phyloP scores from a whole-genome alignment of 2,329 filamentous ascomycete genomes.

The Chaetomiaceae sp. region DNA sequence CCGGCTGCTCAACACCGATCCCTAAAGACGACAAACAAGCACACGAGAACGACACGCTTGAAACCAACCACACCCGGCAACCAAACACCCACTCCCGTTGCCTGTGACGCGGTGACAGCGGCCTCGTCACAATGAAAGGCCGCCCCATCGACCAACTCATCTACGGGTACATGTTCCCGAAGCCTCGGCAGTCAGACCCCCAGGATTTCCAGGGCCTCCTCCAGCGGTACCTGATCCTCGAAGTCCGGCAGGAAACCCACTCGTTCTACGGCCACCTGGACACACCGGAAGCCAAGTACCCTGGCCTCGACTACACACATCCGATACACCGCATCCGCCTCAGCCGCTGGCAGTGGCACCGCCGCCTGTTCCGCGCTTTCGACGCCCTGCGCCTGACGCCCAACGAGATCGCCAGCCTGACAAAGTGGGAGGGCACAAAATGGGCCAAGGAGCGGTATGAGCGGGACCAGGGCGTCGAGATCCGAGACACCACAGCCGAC shows the following conservation, averaged over 20 bases:
- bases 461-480: constrained; percentile 64
- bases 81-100: neutral
- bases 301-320: constrained; percentile 73
- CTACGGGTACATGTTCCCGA: constrained; percentile 68
- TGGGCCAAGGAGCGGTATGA: constrained; percentile 81
- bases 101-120: too few relatives aligned
- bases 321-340: constrained; percentile 71
- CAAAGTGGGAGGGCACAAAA: constrained; percentile 77
- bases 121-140: constrained; percentile 58
- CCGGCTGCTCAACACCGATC: constrained; percentile 14
- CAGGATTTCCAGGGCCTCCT: constrained; percentile 66
- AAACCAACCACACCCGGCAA: too few relatives aligned
- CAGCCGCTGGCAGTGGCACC: constrained; percentile 70
- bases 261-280: constrained; percentile 76
- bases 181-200: constrained; percentile 62
- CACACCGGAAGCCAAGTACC: constrained; percentile 75
- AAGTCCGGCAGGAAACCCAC: constrained; percentile 74
- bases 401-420: constrained; percentile 65
- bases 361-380: constrained; percentile 70
- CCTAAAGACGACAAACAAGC: constrained; percentile 1
- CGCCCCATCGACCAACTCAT: constrained; percentile 66
- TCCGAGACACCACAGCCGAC: constrained; percentile 67
- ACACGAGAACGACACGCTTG: neutral
- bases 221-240: constrained; percentile 65
- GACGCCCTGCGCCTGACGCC: constrained; percentile 64